A percentile compares a stretch with the other conserved stretches of the same genome.
phyloP scores from a whole-genome alignment of 495 filamentous ascomycete genomes.

The Cairneyella variabilis region DNA sequence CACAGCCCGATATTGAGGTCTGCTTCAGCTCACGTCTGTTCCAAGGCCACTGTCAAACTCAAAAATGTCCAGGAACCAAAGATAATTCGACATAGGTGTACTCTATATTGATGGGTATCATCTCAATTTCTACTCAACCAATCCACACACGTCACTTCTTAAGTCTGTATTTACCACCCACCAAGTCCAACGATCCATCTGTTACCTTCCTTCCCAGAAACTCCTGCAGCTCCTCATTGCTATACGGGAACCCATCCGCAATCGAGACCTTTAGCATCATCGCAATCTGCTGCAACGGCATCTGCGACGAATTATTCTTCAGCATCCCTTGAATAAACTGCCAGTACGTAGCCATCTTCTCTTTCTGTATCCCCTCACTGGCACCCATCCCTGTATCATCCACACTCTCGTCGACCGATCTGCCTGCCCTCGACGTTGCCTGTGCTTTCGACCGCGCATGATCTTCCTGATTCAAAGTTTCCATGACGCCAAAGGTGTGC shows the following conservation, averaged over 20 bases:
- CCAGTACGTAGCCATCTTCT: constrained; percentile 82
- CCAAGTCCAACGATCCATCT: constrained; percentile 66
- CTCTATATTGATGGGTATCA: too few species aligned
- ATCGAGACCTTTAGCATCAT: constrained; percentile 95
- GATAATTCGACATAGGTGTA: too few species aligned
- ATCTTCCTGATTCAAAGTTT: constrained; percentile 52
- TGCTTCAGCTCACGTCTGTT: too few species aligned
- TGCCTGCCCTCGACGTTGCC: constrained; percentile 33
- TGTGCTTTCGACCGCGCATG: constrained; percentile 30
- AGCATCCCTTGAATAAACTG: constrained; percentile 92
- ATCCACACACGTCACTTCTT: too few species aligned
- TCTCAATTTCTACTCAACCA: too few species aligned
- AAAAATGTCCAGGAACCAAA: too few species aligned
- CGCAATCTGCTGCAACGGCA: constrained; percentile 74
- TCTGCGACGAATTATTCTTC: constrained; percentile 74
- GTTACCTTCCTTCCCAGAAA: constrained; percentile 73
- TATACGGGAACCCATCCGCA: constrained; percentile 79
- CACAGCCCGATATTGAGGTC: too few species aligned
- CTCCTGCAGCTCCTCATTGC: constrained; percentile 66
- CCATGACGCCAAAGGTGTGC: constrained; percentile 60
- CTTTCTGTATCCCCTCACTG: constrained; percentile 51
- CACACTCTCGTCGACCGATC: constrained; percentile 43
- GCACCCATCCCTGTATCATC: constrained; percentile 43
- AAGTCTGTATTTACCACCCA: constrained; percentile 68
- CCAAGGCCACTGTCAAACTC: too few species aligned